These are phyloP conservation scores for Pneumocystis oryctolagi DNA, from an alignment of 1,139 yeast species.

Conservation along the genomic window DNA sequence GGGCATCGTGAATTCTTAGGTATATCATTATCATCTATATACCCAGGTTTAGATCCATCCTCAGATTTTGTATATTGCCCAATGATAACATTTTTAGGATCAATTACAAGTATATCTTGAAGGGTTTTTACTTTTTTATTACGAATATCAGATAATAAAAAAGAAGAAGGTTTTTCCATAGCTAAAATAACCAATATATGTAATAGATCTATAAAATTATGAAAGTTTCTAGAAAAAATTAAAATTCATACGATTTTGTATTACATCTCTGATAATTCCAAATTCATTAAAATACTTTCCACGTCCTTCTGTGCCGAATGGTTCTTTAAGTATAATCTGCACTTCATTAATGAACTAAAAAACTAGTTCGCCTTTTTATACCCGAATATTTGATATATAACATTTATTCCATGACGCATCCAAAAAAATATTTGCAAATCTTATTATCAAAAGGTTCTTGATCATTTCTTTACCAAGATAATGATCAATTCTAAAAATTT, in stretches of 20 bases:
- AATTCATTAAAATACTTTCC: constrained; percentile 94
- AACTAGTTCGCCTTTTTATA: neutral
- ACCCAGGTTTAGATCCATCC: constrained; percentile 82
- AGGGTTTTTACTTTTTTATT: constrained; percentile 91
- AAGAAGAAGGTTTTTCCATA: constrained; percentile 88
- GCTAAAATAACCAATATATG: constrained; percentile 84
- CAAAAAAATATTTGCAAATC: constrained; percentile 80
- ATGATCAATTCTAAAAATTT: constrained; percentile 89
- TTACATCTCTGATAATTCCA: constrained; percentile 94
- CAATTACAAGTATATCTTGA: constrained; percentile 61
- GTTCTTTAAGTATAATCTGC: constrained; percentile 71
- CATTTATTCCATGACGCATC: constrained; percentile 77
- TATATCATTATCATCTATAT: constrained; percentile 89
- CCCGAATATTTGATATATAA: constrained; percentile 60
- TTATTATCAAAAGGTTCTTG: constrained; percentile 70
- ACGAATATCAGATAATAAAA: constrained; percentile 83
- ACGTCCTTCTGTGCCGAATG: constrained; percentile 95
- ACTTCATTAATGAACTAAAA: neutral
- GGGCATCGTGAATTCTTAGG: constrained; percentile 66
- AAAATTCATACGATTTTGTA: constrained; percentile 55
- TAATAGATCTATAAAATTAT: constrained; percentile 34
- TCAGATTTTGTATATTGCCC: constrained; percentile 80
- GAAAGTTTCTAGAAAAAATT: neutral
- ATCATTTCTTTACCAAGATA: constrained; percentile 97
- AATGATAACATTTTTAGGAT: constrained; percentile 49